phyloP scores from a whole-genome alignment of 2,329 filamentous ascomycete genomes.

The Ophiosphaerella korrae region DNA sequence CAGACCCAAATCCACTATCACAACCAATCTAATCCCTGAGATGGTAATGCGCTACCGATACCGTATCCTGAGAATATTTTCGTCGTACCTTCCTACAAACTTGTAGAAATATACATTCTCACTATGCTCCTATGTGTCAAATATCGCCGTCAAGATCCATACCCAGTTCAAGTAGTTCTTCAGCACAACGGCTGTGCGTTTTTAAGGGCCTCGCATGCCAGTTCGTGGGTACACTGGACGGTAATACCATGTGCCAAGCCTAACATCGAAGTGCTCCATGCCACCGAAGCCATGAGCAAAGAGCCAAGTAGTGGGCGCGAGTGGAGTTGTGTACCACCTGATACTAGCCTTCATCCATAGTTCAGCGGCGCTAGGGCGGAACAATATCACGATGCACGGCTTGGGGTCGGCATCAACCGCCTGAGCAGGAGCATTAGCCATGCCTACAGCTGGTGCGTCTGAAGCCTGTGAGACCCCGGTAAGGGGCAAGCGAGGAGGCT shows the following conservation, averaged over 20 bases:
- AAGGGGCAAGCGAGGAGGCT: conserved; percentile 5
- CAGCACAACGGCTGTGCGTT: no score
- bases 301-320: conserved; percentile 19
- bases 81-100: no score
- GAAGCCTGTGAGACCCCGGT: neutral
- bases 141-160: no score
- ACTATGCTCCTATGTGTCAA: no score
- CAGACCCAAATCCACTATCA: no score
- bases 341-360: conserved; percentile 29
- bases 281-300: conserved; percentile 21
- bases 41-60: no score
- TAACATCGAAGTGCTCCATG: conserved; percentile 38
- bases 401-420: neutral
- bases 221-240: no score
- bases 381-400: conserved; percentile 35
- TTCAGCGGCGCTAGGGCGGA: conserved; percentile 23
- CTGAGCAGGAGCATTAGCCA: neutral
- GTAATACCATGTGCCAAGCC: conserved; percentile 18
- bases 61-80: no score
- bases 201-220: no score
- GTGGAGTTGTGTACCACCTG: conserved; percentile 9
- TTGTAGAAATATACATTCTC: no score
- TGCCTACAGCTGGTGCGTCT: neutral
- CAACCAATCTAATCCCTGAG: no score
- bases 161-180: no score